phyloP scores from a whole-genome alignment of 257 asterid genomes.

The Solanum tarijense region DNA sequence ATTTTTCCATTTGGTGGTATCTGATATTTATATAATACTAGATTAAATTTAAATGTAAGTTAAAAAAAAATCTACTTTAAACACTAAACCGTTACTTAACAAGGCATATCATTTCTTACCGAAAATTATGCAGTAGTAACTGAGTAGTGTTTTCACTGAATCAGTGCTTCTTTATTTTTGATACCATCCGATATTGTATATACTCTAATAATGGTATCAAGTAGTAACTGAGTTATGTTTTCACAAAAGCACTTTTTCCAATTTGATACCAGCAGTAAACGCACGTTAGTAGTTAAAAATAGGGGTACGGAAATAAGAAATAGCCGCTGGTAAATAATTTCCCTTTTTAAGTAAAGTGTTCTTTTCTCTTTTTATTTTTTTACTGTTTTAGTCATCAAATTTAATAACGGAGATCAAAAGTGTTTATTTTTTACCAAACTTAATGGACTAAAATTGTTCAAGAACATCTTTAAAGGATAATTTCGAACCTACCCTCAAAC shows the following conservation, averaged over 20 bases:
- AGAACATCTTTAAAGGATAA: not conserved
- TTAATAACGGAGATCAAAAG: not conserved
- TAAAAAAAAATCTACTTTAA: too few species aligned
- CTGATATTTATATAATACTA: too few species aligned
- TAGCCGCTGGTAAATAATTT: too few species aligned
- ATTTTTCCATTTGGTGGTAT: not conserved
- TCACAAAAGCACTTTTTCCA: too few species aligned
- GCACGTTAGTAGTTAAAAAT: not conserved
- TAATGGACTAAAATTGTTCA: not conserved
- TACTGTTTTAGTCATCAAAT: not conserved
- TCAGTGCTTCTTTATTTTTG: too few species aligned
- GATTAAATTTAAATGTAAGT: too few species aligned
- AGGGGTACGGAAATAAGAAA: not conserved
- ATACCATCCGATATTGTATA: too few species aligned
- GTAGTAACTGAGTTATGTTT: too few species aligned
- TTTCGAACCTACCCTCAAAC: not conserved
- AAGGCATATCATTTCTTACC: not conserved
- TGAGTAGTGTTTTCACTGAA: too few species aligned
- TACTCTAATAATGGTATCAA: too few species aligned
- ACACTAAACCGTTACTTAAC: not conserved
- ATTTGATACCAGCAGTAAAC: too few species aligned
- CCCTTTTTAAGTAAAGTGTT: not conserved
- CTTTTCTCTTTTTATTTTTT: not conserved
- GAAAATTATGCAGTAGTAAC: too few species aligned
- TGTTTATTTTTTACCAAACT: not conserved